Base-by-base conservation (phyloP, 2,329 filamentous ascomycete species). In the Xylariaceae sp. region DNA sequence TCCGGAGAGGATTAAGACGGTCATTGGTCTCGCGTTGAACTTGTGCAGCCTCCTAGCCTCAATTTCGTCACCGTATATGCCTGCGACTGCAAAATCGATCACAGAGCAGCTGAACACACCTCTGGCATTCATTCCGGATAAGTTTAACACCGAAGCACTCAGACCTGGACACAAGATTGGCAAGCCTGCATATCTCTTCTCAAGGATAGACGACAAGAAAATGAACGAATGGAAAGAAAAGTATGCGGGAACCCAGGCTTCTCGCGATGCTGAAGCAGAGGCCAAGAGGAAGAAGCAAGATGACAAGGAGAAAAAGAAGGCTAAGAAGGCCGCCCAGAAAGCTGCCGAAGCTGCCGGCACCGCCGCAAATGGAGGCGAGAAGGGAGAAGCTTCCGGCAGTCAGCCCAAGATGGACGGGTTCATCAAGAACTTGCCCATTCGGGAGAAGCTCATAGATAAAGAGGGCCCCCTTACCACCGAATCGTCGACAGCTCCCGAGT, bases 1-100 rank as follows among this genome's bases (percentile, higher is more conserved):
- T 63, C 82, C 82, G 0, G 80, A 79, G 48, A 79, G 81, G 37
- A 83, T 81, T 57, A 75, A 77, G 37, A 78, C 80, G 6, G 81
- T 85, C n/a, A 81, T 96, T 51, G 89, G 90, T 52, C 79, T 92
- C n/a, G 90, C 89, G 1, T 79, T 96, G 57, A 96, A 96, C 76
- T 84, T 93, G 62, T 86, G 93, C 51, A 86, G 93, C 69, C 86
- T 97, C 29, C 81, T 96, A 46, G 90, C 92, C 20, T 87, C 85
- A 51, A 77, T 96, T 43, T 83, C 93, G 54, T 85, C 86, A 50
- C 93, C 93, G 0, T 97, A 93, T 76, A 90, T 97, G 81, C 92
- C 91, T 41, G 82, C 82, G n/a, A 93, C 89, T 7, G 81, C 89
- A 2, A 81, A 81, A 57, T 85, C 85, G 29, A 96, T 97, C 65